Evolutionary conservation across 2,329 filamentous ascomycete species (phyloP).

Genomic region (Knoxdaviesia capensis): DNA sequence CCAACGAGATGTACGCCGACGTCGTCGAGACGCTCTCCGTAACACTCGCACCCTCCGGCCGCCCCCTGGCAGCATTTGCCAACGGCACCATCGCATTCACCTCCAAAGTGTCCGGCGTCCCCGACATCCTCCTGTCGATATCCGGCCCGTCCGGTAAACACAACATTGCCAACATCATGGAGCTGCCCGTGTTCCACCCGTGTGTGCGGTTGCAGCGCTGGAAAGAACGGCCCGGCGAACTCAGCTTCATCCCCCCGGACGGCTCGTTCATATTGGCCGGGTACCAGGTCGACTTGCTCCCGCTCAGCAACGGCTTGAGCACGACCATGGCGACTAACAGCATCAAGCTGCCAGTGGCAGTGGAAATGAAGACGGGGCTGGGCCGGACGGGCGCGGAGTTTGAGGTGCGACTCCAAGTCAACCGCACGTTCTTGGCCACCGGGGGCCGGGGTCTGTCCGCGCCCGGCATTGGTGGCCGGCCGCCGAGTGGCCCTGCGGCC

Average conservation of each 20-base stretch:
- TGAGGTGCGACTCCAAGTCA: slow-evolving; percentile 60
- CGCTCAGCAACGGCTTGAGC: slow-evolving; percentile 39
- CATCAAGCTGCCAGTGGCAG: slow-evolving; percentile 58
- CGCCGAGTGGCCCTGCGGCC: slow-evolving; percentile 31
- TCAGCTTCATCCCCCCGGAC: slow-evolving; percentile 94
- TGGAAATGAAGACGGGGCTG: slow-evolving; percentile 66
- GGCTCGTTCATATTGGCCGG: slow-evolving; percentile 83
- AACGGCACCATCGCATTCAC: slow-evolving; percentile 91
- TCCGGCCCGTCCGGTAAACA: slow-evolving; percentile 66
- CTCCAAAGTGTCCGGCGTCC: slow-evolving; percentile 82
- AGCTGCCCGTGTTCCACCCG: slow-evolving; percentile 86
- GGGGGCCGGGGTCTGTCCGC: slow-evolving; percentile 16
- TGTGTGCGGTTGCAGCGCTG: slow-evolving; percentile 82
- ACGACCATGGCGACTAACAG: slow-evolving; percentile 34
- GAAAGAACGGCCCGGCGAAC: slow-evolving; percentile 70
- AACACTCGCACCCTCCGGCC: slow-evolving; percentile 75
- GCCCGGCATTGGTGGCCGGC: slow-evolving; percentile 14
- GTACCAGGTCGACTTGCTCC: slow-evolving; percentile 83
- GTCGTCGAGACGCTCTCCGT: slow-evolving; percentile 79
- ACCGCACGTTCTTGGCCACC: slow-evolving; percentile 35
- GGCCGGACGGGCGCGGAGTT: slow-evolving; percentile 66
- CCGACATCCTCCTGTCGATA: slow-evolving; percentile 68
- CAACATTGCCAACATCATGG: slow-evolving; percentile 53
- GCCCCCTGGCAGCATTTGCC: slow-evolving; percentile 68
- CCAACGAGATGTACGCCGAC: slow-evolving; percentile 93